Base-by-base conservation (phyloP, 2,329 filamentous ascomycete genomes). In the Ophiognomonia clavigignenti-juglandacearum region DNA sequence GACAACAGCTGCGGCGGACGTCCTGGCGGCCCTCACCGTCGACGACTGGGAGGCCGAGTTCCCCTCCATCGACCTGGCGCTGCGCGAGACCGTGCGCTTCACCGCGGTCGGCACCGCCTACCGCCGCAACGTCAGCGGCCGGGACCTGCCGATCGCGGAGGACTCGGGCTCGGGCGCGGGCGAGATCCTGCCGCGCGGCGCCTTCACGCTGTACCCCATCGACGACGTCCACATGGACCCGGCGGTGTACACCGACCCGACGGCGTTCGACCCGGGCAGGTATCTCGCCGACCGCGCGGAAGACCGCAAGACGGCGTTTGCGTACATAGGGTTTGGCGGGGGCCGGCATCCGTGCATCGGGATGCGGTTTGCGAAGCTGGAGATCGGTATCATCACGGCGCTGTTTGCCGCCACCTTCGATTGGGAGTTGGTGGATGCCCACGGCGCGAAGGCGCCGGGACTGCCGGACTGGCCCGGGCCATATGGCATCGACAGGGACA, bases 41-140 rank as follows among this genome's bases (percentile, higher is more conserved):
- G 73, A 78, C 13, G 72, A 70, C 0, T 82, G 77, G 77, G 77
- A 82, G 56, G 43, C 58, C 11, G 72, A 76, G 16, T 80, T 82
- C 49, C 74, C 76, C 0, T 49, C 69, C 6, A 62, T 80, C 26
- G 72, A 78, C 48, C 47, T 77, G 22, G 75, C 71, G 38, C 62
- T 82, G 31, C 67, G 69, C 34, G 78, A 82, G 51, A 69, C 67
- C 13, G 78, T 82, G 48, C 70, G 78, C 3, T 53, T 81, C 20
- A 70, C 71, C 26, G 53, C 71, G 7, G 59, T 67, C 0, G 77
- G 77, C 6, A 64, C 68, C 1, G 65, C 67, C 0, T 74, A 81
- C 56, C 67, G 78, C 6, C 72, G 70, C 57, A 82, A 82, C 54
- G 61, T 64, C 8, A 70, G 66, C 27, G 69, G 67, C 14, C 62